Evolutionary conservation across 78 protist species (phyloP).

Genomic region (Dictyostelium brefeldianum): DNA sequence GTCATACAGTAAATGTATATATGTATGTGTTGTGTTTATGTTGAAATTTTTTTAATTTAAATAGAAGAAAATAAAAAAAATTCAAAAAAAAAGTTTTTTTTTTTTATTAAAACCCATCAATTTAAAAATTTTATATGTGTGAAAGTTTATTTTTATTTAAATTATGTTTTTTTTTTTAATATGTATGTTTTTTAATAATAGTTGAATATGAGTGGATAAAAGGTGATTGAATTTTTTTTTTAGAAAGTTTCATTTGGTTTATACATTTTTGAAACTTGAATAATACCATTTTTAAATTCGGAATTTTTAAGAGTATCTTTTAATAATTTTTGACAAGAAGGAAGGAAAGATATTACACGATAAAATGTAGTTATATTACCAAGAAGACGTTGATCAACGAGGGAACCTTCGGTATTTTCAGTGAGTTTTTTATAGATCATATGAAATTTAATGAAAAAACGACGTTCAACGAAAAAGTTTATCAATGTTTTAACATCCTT

Average conservation of each 20-base stretch:
- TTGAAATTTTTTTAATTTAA: no score
- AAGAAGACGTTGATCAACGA: not conserved
- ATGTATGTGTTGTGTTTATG: not conserved
- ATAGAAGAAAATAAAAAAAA: not conserved
- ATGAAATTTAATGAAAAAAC: conserved; percentile 76
- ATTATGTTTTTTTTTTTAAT: no score
- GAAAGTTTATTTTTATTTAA: not conserved
- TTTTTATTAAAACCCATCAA: no score
- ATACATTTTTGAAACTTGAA: conserved; percentile 36
- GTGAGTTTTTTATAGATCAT: conserved; percentile 72
- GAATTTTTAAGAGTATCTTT: conserved; percentile 65
- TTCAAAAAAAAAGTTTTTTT: not conserved
- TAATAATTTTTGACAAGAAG: conserved; percentile 48
- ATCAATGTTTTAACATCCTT: conserved; percentile 61
- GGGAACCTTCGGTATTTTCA: conserved; percentile 12
- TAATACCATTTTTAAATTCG: conserved; percentile 61
- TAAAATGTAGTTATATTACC: conserved; percentile 5
- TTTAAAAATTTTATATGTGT: not conserved
- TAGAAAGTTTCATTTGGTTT: conserved; percentile 3
- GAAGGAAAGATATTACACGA: conserved; percentile 35
- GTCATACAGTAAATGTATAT: no score
- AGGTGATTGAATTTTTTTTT: not conserved
- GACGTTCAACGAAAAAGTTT: conserved; percentile 51
- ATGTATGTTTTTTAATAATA: no score
- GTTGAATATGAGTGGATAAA: no score